A percentile compares a stretch with the other conserved stretches of the same genome.
These are phyloP conservation scores for Colletotrichum coccodes DNA, from an alignment of 2,329 filamentous ascomycete genomes.

Conservation along the genomic window DNA sequence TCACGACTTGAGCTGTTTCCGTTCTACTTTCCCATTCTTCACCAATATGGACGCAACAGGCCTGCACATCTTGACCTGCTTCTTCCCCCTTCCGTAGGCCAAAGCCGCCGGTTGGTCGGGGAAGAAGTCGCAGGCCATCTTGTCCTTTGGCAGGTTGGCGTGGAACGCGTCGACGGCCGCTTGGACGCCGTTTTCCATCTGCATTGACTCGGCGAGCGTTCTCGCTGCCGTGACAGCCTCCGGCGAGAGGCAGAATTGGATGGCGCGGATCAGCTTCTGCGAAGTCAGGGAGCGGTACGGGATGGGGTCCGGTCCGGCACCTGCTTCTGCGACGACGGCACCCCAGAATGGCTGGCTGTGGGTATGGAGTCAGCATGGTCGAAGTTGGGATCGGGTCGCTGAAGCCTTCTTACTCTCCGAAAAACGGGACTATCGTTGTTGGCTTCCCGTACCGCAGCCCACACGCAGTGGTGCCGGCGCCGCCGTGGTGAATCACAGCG, in stretches of 20 bases:
- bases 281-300: conserved; percentile 29
- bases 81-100: neutral
- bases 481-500: conserved; percentile 29
- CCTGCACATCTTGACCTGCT: conserved; percentile 38
- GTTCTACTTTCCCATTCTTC: conserved; percentile 22
- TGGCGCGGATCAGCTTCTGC: conserved; percentile 24
- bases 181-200: conserved; percentile 21
- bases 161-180: conserved; percentile 28
- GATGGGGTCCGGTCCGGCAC: conserved; percentile 28
- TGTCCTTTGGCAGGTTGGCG: conserved; percentile 17
- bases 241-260: conserved; percentile 12
- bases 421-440: conserved; percentile 28
- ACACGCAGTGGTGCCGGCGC: conserved; percentile 28
- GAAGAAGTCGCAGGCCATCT: conserved; percentile 30
- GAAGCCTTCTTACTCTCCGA: conserved; percentile 22
- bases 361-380: neutral
- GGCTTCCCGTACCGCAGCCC: conserved; percentile 26
- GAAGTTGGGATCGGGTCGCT: accelerated
- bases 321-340: conserved; percentile 28
- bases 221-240: conserved; percentile 20
- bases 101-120: conserved; percentile 22
- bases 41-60: conserved; percentile 22
- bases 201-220: conserved; percentile 26
- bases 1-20: conserved; percentile 20
- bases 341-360: conserved; percentile 32